A percentile compares a stretch with the other conserved stretches of the same genome.
phyloP scores from a whole-genome alignment of 75 land plant genomes.

The Selaginella tamariscina region DNA sequence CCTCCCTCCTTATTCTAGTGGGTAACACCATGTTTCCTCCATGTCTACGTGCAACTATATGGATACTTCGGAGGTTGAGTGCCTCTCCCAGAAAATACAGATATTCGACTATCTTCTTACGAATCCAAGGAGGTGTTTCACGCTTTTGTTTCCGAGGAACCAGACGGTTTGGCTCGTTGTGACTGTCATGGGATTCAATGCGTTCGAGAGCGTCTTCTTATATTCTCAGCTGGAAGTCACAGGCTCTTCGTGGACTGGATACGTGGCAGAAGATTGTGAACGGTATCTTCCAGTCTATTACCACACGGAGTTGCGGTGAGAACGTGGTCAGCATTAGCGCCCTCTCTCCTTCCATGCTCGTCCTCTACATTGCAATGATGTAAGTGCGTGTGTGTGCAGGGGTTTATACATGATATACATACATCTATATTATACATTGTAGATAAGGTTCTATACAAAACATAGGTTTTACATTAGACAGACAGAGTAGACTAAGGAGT shows the following conservation, averaged over 20 bases:
- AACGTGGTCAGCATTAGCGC: not conserved
- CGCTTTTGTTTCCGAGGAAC: slow-evolving; percentile 12
- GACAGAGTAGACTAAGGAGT: no score
- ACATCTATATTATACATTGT: no score
- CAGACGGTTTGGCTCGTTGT: slow-evolving; percentile 15
- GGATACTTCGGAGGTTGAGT: not conserved
- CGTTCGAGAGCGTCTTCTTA: slow-evolving; percentile 5
- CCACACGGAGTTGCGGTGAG: slow-evolving; percentile 6
- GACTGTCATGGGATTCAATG: slow-evolving; percentile 12
- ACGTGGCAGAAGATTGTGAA: not conserved
- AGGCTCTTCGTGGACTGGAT: not conserved
- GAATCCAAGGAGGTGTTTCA: slow-evolving; percentile 11
- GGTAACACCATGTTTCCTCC: slow-evolving; percentile 15
- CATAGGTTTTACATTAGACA: no score
- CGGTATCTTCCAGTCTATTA: slow-evolving; percentile 8
- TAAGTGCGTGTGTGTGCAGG: no score
- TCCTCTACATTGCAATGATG: slow-evolving; percentile 7
- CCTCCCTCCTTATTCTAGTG: not conserved
- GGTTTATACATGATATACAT: no score
- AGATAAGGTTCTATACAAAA: no score
- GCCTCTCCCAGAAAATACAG: not conserved
- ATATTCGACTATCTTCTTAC: not conserved
- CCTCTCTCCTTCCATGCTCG: slow-evolving; percentile 8
- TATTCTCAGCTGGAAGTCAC: not conserved
- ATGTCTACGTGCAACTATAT: slow-evolving; percentile 2